These are phyloP conservation scores for Cytospora paraplurivora DNA, from an alignment of 2,329 filamentous ascomycete genomes.

Conservation along the genomic window DNA sequence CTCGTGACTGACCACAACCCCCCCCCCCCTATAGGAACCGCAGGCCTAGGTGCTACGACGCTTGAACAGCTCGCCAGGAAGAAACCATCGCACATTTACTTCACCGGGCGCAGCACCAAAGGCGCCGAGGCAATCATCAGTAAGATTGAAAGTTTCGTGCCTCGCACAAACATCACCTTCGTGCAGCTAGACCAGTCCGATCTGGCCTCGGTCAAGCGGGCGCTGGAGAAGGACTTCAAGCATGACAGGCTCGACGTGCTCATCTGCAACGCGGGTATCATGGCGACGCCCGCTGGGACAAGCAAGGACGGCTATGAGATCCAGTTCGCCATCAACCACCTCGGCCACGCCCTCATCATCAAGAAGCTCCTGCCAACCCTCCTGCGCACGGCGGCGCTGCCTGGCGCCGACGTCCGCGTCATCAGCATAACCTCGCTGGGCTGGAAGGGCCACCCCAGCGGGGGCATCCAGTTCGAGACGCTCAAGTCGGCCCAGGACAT, in stretches of 20 bases:
- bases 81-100: conserved; percentile 16
- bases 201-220: conserved; percentile 38
- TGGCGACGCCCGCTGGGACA: conserved; percentile 38
- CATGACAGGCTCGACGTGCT: conserved; percentile 38
- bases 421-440: conserved; percentile 37
- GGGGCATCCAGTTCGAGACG: conserved; percentile 33
- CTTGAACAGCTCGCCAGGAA: conserved; percentile 1
- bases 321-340: conserved; percentile 45
- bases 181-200: conserved; percentile 38
- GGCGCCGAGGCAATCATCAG: conserved; percentile 39
- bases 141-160: conserved; percentile 38
- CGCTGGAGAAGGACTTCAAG: neutral
- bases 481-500: conserved; percentile 27
- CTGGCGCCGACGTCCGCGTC: conserved; percentile 34
- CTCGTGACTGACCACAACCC: neutral
- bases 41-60: conserved; percentile 2
- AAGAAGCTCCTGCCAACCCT: conserved; percentile 42
- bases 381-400: conserved; percentile 34
- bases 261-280: conserved; percentile 40
- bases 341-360: conserved; percentile 46
- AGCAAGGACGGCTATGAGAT: conserved; percentile 42
- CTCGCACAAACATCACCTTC: conserved; percentile 29
- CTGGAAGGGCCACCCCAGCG: conserved; percentile 34
- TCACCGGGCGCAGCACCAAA: conserved; percentile 45
- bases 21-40: conserved; percentile 1